Evolutionary conservation across 2,329 filamentous ascomycete species (phyloP), one percentile per base, ranked within the genome.

Genomic region (Fonsecaea pugnacius): DNA sequence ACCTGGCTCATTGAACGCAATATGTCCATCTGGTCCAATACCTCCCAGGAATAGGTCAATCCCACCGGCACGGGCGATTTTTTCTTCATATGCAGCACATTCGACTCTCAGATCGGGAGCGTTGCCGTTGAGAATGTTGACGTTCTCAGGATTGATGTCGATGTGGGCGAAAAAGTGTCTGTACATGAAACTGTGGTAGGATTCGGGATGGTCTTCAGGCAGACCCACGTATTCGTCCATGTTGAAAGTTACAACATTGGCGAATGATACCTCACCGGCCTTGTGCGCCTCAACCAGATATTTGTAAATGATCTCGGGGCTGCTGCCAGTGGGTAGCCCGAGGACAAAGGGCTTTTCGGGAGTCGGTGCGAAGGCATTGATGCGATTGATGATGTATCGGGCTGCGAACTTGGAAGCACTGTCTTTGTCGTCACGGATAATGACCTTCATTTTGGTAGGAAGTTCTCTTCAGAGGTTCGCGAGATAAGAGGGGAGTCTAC

Each of bases 151-250:
- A 69, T 88, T 85, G 71, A 95, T 89, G 74, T 96, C 91, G 71
- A 95, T 88, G 69, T 88, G 91, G 50, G 89, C 91, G 82, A 96
- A 96, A 83, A 96, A 92, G 79, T 95, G 85, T 78, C 90, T 91
- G 85, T 92, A 96, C 91, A 96, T 95, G 82, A 95, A 96, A 69
- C 88, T 91, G 80, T 96, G 91, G 78, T 96, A 96, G 72, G 89
- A 92, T 76, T 95, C 88, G 12, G 91, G 88, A 75, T 96, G 91
- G 72, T 93, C 90, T 72, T 90, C 87, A 36, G 91, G 89, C 67
- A 96, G 85, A 63, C 89, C 90, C 70, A 95, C 90, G 73, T 96
- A 96, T 79, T 96, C 91, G 78, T 96, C 91, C 91, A 95, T 95
- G 78, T 95, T 95, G 83, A 96, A 96, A 30, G 91, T 96, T 74